phyloP scores from a whole-genome alignment of 495 filamentous ascomycete species.

The Arthonia radiata region DNA sequence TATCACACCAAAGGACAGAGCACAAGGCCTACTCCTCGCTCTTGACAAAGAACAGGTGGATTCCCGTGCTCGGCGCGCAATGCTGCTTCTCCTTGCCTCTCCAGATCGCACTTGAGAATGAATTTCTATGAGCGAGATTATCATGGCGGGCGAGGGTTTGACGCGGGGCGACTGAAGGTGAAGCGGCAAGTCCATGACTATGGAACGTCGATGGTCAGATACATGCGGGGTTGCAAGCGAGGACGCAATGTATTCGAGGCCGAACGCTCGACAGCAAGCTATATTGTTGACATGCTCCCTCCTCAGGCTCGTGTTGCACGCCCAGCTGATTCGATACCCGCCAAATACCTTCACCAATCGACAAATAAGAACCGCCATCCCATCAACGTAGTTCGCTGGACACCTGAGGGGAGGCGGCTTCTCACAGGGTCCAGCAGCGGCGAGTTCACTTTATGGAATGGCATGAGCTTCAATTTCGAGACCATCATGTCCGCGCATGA shows the following conservation, averaged over 20 bases:
- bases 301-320: conserved; percentile 45
- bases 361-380: conserved; percentile 95
- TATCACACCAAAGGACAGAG: no score
- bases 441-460: conserved; percentile 97
- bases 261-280: conserved; percentile 68
- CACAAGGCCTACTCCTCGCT: no score
- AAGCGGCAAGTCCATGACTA: conserved; percentile 94
- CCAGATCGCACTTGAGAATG: no score
- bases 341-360: conserved; percentile 78
- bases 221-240: conserved; percentile 65
- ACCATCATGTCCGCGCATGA: conserved; percentile 98
- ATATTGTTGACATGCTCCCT: conserved; percentile 47
- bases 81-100: no score
- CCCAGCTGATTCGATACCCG: conserved; percentile 62
- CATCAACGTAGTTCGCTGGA: conserved; percentile 94
- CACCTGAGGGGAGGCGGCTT: conserved; percentile 74
- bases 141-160: no score
- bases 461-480: conserved; percentile 96
- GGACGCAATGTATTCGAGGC: conserved; percentile 39
- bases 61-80: no score
- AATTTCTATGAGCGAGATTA: no score
- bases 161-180: no score
- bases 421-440: conserved; percentile 85
- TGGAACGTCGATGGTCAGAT: conserved; percentile 74
- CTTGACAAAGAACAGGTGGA: no score